These are phyloP conservation scores for Isatis lusitanica DNA, from an alignment of 441 rosid genomes.

Conservation along the genomic window DNA sequence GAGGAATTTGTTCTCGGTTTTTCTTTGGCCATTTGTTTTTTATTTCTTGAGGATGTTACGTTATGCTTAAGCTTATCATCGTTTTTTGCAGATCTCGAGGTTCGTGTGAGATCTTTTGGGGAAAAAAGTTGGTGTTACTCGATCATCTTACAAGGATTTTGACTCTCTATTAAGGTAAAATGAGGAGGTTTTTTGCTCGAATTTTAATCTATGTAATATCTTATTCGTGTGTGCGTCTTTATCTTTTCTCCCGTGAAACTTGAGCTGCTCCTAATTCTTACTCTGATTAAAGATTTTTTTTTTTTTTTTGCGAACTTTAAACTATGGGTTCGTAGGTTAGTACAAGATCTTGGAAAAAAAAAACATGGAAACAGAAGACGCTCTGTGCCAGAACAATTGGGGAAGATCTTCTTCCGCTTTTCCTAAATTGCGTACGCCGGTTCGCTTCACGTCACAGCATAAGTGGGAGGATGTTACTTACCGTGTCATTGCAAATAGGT, in stretches of 20 bases:
- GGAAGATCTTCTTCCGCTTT: constrained; percentile 45
- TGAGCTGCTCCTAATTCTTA: constrained; percentile 2
- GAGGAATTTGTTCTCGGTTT: not conserved
- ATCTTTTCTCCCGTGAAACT: not conserved
- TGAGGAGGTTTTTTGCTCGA: not conserved
- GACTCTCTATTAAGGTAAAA: not conserved
- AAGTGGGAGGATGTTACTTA: constrained; percentile 59
- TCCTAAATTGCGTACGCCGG: constrained; percentile 39
- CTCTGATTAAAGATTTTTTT: constrained; percentile 18
- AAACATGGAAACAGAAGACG: constrained; percentile 62
- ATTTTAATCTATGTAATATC: constrained; percentile 15
- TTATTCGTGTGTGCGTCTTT: not conserved
- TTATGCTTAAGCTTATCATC: not conserved
- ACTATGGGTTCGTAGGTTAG: not conserved
- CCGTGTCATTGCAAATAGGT: constrained; percentile 50
- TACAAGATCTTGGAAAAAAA: constrained; percentile 22
- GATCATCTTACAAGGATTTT: not conserved
- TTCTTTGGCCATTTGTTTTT: not conserved
- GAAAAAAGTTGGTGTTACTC: not conserved
- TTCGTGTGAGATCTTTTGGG: not conserved
- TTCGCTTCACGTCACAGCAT: constrained; percentile 46
- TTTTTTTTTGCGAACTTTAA: not conserved
- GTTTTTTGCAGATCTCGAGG: constrained; percentile 21
- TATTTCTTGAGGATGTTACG: not conserved
- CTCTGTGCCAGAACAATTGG: constrained; percentile 50